Percentiles rank a stretch among this genome's conserved stretches.
These are phyloP conservation scores for Ophiocordyceps australis DNA, from an alignment of 2,329 filamentous ascomycete genomes.

Conservation along the genomic window DNA sequence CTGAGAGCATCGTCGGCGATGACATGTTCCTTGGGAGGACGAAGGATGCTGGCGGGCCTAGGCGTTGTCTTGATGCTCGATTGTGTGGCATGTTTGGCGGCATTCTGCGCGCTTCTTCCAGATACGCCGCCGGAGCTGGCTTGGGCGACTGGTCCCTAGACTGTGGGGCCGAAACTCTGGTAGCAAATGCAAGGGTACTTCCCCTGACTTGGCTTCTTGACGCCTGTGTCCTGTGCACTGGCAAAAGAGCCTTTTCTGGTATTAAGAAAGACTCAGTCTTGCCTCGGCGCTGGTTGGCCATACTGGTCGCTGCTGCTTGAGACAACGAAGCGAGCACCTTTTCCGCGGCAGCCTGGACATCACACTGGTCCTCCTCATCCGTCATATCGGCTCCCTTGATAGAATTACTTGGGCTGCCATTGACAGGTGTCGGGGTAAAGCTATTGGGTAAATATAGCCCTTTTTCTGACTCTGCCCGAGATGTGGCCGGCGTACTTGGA, in stretches of 20 bases:
- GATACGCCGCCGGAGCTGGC: slow-evolving; percentile 5
- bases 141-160: background rate
- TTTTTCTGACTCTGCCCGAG: slow-evolving; percentile 20
- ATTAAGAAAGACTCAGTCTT: slow-evolving; percentile 5
- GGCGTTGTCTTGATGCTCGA: slow-evolving; percentile 3
- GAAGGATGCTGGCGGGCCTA: slow-evolving; percentile 7
- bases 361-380: slow-evolving; percentile 2
- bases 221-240: too few species aligned
- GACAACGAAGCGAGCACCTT: slow-evolving; percentile 5
- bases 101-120: slow-evolving; percentile 6
- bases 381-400: slow-evolving; percentile 1
- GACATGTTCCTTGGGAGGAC: slow-evolving; percentile 1
- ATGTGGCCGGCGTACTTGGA: slow-evolving; percentile 19
- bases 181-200: too few species aligned
- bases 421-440: too few species aligned
- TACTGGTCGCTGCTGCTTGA: slow-evolving; percentile 5
- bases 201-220: too few species aligned
- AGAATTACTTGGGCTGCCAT: too few species aligned
- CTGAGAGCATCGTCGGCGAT: background rate
- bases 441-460: slow-evolving; percentile 8
- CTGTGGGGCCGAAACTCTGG: too few species aligned
- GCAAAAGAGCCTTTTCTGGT: too few species aligned
- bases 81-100: slow-evolving; percentile 3
- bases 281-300: slow-evolving; percentile 2
- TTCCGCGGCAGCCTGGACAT: slow-evolving; percentile 5